Conservation (phyloP, 129 eudicot genomes). For the Tagetes erecta region DNA sequence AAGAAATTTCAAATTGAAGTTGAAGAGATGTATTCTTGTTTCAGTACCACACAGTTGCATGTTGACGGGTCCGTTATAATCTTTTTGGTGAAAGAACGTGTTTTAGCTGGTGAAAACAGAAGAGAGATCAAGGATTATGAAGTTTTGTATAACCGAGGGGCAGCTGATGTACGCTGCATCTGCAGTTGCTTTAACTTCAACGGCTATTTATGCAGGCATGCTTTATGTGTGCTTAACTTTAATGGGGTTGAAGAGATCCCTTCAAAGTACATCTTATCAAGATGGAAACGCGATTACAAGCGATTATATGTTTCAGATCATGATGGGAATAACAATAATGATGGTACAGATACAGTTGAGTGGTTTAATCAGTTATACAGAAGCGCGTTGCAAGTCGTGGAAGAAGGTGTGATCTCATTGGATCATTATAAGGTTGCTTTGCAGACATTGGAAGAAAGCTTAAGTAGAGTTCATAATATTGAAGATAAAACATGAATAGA, state of each 20-base stretch:
- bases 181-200: conserved; percentile 88
- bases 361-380: conserved; percentile 62
- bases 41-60: conserved; percentile 83
- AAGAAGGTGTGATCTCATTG: conserved; percentile 75
- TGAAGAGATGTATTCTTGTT: conserved; percentile 96
- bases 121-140: conserved; percentile 78
- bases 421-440: conserved; percentile 79
- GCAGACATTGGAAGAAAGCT: conserved; percentile 69
- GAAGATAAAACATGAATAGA: conserved; percentile 52
- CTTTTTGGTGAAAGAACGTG: conserved; percentile 82
- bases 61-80: conserved; percentile 62
- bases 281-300: conserved; percentile 81
- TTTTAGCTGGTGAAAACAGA: conserved; percentile 60
- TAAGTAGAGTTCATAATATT: conserved; percentile 62
- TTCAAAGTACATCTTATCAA: conserved; percentile 55
- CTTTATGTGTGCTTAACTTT: conserved; percentile 75
- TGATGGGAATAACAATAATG: conserved; percentile 27
- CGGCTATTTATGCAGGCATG: conserved; percentile 81
- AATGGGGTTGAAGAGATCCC: conserved; percentile 88
- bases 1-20: conserved; percentile 75
- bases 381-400: conserved; percentile 84
- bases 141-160: conserved; percentile 70
- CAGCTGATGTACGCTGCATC: conserved; percentile 80
- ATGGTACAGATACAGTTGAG: conserved; percentile 40
- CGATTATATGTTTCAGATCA: conserved; percentile 43